Conservation (phyloP, 2,329 filamentous ascomycete species). For the Trichoderma arundinaceum region DNA sequence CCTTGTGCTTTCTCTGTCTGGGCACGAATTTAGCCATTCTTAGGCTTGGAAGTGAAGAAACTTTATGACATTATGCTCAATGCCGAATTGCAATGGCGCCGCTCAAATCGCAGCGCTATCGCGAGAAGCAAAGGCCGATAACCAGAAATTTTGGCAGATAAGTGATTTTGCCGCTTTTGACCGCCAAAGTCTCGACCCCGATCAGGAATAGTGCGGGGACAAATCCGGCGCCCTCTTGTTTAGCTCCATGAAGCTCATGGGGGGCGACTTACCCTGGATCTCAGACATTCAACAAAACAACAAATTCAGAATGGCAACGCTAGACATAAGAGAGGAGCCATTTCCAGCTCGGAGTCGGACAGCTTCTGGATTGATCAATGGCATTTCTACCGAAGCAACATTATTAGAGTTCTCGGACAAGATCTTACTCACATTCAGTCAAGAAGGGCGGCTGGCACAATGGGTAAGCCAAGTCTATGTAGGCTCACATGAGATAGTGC, state of each 20-base stretch:
- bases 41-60: neutral
- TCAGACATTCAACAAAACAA: neutral
- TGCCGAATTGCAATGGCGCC: conserved; percentile 31
- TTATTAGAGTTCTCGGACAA: conserved; percentile 83
- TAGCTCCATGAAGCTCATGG: conserved; percentile 1
- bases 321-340: conserved; percentile 54
- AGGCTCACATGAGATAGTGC: neutral
- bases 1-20: conserved; percentile 70
- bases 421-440: conserved; percentile 86
- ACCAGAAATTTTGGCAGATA: conserved; percentile 45
- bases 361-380: conserved; percentile 67
- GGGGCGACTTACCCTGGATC: conserved; percentile 23
- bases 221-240: neutral
- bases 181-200: conserved; percentile 43
- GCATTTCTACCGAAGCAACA: conserved; percentile 72
- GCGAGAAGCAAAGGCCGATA: conserved; percentile 14
- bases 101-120: conserved; percentile 18
- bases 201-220: conserved; percentile 47
- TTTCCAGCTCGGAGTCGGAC: conserved; percentile 72
- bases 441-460: conserved; percentile 83
- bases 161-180: conserved; percentile 45
- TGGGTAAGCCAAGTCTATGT: conserved; percentile 69
- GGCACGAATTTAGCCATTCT: conserved; percentile 65
- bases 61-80: conserved; percentile 33
- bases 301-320: conserved; percentile 46